Evolutionary conservation across 83 land plant genomes (phyloP).

Genomic region (Picea abies): DNA sequence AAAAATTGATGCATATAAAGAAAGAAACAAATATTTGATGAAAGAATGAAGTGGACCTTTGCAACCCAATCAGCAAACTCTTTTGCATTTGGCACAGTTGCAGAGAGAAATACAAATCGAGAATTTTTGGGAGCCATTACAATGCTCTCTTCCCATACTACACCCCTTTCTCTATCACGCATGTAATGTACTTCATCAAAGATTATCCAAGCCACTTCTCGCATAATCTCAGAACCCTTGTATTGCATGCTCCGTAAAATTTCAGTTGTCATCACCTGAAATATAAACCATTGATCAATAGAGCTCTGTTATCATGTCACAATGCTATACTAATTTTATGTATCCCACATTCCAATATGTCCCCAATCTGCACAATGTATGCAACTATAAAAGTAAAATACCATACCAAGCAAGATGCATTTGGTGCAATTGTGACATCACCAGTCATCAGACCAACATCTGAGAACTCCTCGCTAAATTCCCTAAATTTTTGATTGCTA

Average conservation of each 20-base stretch:
- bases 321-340: neutral
- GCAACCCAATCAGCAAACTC: constrained; percentile 99
- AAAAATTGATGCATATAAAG: neutral
- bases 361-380: neutral
- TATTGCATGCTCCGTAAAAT: constrained; percentile 99
- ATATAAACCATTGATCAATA: neutral
- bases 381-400: neutral
- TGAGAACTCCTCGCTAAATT: constrained; percentile 91
- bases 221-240: constrained; percentile 89
- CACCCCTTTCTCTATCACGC: constrained; percentile 98
- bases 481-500: constrained; percentile 97
- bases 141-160: constrained; percentile 99
- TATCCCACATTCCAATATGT: neutral
- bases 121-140: constrained; percentile 99
- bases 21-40: neutral
- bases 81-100: constrained; percentile 99
- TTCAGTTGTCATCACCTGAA: constrained; percentile 99
- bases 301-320: neutral
- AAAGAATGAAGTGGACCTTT: constrained; percentile 51
- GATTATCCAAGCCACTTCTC: constrained; percentile 99
- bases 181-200: constrained; percentile 99
- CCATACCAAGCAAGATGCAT: constrained; percentile 96
- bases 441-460: constrained; percentile 99
- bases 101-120: constrained; percentile 96
- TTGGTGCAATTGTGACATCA: constrained; percentile 96